Percentiles rank a stretch among this genome's conserved stretches.
These are phyloP conservation scores for Amniculicola lignicola DNA, from an alignment of 495 filamentous ascomycete species.

Conservation along the genomic window DNA sequence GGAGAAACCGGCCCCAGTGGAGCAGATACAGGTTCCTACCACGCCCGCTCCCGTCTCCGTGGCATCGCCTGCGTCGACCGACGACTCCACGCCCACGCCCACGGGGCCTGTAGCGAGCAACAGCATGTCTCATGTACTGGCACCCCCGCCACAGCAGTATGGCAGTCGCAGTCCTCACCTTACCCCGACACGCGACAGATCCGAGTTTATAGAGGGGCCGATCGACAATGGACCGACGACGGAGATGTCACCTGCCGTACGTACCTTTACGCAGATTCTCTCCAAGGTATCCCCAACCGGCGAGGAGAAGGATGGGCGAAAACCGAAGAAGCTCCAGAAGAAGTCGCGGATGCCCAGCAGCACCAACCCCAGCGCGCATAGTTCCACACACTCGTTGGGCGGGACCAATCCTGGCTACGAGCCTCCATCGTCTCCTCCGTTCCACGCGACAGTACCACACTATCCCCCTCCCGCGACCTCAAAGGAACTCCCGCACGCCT, in stretches of 20 bases:
- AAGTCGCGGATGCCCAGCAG: constrained; percentile 27
- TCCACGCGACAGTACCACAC: constrained; percentile 47
- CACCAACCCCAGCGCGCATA: constrained; percentile 33
- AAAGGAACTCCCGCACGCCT: constrained; percentile 10
- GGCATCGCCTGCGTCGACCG: constrained; percentile 14
- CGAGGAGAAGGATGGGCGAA: constrained; percentile 21
- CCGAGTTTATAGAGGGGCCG: constrained; percentile 27
- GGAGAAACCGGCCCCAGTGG: not conserved
- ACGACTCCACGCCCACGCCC: constrained; percentile 21
- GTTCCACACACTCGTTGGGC: constrained; percentile 49
- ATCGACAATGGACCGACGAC: constrained; percentile 1
- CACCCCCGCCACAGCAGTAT: constrained; percentile 12
- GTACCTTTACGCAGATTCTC: constrained; percentile 33
- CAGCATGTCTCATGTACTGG: constrained; percentile 25
- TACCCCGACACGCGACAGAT: constrained; percentile 20
- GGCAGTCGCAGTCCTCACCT: not conserved
- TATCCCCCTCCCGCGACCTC: constrained; percentile 35
- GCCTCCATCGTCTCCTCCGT: constrained; percentile 21
- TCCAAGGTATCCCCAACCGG: constrained; percentile 23
- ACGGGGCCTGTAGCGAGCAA: constrained; percentile 6
- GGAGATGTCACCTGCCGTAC: constrained; percentile 19
- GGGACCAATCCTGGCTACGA: constrained; percentile 48
- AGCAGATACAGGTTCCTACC: not conserved
- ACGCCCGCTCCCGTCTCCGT: not conserved
- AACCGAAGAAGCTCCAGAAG: constrained; percentile 38